Evolutionary conservation across 2,329 filamentous ascomycete genomes (phyloP).

Genomic region (Cryphonectria carpinicola): DNA sequence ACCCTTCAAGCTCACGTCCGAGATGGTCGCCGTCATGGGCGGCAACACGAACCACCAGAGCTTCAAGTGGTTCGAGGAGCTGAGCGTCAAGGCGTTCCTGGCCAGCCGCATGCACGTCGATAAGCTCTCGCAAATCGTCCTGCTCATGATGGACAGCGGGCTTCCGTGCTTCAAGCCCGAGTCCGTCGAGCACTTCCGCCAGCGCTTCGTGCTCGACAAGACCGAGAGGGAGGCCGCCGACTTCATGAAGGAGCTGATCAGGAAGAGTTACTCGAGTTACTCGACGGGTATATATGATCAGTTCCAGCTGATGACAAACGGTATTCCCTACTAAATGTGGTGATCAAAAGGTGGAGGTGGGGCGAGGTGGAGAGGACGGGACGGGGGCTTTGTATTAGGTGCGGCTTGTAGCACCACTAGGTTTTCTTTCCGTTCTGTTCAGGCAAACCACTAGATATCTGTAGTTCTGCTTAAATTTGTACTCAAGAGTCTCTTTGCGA

Average conservation of each 20-base stretch:
- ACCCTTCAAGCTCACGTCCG: constrained; percentile 94
- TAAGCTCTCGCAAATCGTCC: constrained; percentile 86
- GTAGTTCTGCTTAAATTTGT: not conserved
- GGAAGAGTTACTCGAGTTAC: constrained; percentile 87
- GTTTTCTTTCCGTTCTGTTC: no score
- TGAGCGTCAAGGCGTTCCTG: constrained; percentile 94
- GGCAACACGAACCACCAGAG: constrained; percentile 81
- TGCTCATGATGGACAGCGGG: constrained; percentile 94
- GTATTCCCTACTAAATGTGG: constrained; percentile 77
- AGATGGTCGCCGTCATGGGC: constrained; percentile 99
- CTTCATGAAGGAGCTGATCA: constrained; percentile 87
- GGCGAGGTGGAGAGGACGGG: no score
- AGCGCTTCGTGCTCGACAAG: constrained; percentile 91
- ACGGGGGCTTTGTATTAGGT: not conserved
- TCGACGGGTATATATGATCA: constrained; percentile 96
- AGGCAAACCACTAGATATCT: not conserved
- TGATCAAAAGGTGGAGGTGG: no score
- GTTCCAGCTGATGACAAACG: constrained; percentile 96
- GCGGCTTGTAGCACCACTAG: not conserved
- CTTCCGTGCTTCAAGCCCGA: constrained; percentile 98
- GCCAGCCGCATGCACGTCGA: constrained; percentile 84
- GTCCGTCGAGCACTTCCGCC: constrained; percentile 88
- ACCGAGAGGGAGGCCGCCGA: constrained; percentile 91
- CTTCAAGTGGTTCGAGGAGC: constrained; percentile 95
- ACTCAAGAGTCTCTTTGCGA: no score